Conservation (phyloP, 2,329 filamentous ascomycete genomes). For the Hypomyces rosellus region DNA sequence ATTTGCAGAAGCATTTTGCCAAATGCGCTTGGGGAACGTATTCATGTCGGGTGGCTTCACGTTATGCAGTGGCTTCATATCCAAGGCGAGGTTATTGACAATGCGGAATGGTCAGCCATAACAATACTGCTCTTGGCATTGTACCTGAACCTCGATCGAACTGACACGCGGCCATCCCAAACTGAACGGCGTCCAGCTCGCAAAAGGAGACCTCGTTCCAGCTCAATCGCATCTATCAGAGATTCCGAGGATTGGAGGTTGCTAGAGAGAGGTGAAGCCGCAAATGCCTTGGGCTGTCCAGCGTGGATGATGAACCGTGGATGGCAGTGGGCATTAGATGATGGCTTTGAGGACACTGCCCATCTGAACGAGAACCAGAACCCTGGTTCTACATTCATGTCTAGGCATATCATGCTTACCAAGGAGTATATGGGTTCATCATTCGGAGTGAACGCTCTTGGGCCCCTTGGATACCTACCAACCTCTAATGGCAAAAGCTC, state of each 20-base stretch:
- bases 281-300: conserved; percentile 44
- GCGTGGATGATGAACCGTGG: conserved; percentile 55
- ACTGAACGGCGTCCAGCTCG: conserved; percentile 24
- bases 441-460: conserved; percentile 49
- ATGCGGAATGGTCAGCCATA: conserved; percentile 64
- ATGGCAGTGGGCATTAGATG: conserved; percentile 67
- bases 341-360: conserved; percentile 33
- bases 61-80: conserved; percentile 60
- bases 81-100: conserved; percentile 39
- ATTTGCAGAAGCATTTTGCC: conserved; percentile 60
- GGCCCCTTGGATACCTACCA: conserved; percentile 56
- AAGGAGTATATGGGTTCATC: conserved; percentile 58
- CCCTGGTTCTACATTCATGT: conserved; percentile 36
- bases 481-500: conserved; percentile 48
- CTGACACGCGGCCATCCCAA: conserved; percentile 20
- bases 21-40: conserved; percentile 49
- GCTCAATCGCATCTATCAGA: conserved; percentile 29
- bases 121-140: conserved; percentile 58
- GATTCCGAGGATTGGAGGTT: conserved; percentile 41
- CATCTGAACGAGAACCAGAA: conserved; percentile 21
- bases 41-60: conserved; percentile 69
- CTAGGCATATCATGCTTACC: conserved; percentile 50
- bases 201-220: conserved; percentile 27
- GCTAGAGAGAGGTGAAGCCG: conserved; percentile 40
- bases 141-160: conserved; percentile 52